A percentile compares a stretch with the other conserved stretches of the same genome.
Conservation (phyloP, 768 basidiomycete genomes). For the Leccinum incarnatum region DNA sequence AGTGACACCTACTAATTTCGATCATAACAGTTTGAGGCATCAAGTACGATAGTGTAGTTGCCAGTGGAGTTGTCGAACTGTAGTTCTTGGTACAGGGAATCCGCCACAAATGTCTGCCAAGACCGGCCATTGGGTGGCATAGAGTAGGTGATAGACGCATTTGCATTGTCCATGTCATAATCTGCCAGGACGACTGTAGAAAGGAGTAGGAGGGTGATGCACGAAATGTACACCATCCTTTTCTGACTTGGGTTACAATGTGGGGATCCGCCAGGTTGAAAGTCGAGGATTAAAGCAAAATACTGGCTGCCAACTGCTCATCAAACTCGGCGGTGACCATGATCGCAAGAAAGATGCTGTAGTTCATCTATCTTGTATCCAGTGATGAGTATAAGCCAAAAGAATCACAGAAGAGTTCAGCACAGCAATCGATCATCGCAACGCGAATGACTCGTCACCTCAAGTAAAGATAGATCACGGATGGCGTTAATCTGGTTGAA, state of each 20-base stretch:
- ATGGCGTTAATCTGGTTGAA: no score
- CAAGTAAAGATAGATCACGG: neutral
- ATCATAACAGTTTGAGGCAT: constrained; percentile 20
- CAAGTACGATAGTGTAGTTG: constrained; percentile 13
- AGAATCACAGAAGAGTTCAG: neutral
- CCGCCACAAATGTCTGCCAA: constrained; percentile 7
- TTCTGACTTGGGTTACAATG: neutral
- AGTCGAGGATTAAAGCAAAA: neutral
- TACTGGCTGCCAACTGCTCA: neutral
- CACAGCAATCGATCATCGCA: neutral
- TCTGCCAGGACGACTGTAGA: no score
- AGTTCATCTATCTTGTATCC: neutral
- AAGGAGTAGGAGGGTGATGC: constrained; percentile 10
- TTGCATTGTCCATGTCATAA: no score
- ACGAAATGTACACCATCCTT: neutral
- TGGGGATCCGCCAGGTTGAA: neutral
- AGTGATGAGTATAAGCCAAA: neutral
- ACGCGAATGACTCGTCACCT: no score
- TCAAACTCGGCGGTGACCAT: neutral
- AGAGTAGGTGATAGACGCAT: no score
- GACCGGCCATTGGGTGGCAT: neutral
- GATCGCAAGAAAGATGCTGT: neutral
- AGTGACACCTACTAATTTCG: constrained; percentile 23
- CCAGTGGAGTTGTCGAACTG: constrained; percentile 18
- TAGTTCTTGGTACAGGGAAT: neutral